Percentiles rank a stretch among this genome's conserved stretches.
phyloP scores from a whole-genome alignment of 495 filamentous ascomycete species.

The Chaetomidium leptoderma region DNA sequence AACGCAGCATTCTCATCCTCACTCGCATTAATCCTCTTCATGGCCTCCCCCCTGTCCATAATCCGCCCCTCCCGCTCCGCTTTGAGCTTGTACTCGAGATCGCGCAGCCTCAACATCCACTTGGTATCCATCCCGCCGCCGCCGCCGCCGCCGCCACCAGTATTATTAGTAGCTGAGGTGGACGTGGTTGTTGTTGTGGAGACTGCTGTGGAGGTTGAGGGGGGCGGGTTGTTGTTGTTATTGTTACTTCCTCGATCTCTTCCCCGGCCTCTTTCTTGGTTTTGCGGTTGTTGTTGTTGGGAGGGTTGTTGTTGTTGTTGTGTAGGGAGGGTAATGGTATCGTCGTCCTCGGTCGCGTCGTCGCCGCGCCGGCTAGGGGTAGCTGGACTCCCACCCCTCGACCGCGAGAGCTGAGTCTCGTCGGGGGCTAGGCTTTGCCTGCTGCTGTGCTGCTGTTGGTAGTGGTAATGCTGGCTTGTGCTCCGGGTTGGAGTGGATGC shows the following conservation, averaged over 20 bases:
- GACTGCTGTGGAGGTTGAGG: background rate
- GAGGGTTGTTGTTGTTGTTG: background rate
- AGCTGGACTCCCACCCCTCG: slow-evolving; percentile 12
- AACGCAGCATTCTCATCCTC: slow-evolving; percentile 72
- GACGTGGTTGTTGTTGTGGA: background rate
- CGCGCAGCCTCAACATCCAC: slow-evolving; percentile 79
- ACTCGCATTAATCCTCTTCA: slow-evolving; percentile 79
- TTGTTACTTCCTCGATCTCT: background rate
- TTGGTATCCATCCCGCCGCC: slow-evolving; percentile 50
- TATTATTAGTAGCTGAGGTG: background rate
- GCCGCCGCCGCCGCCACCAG: background rate
- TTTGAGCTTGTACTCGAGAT: slow-evolving; percentile 84
- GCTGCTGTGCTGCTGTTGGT: background rate
- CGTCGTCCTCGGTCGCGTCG: background rate
- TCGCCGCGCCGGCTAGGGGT: background rate
- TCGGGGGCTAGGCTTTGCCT: background rate
- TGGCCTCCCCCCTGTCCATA: slow-evolving; percentile 75
- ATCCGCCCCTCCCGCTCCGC: slow-evolving; percentile 83
- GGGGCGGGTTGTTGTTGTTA: background rate
- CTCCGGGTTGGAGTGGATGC: background rate
- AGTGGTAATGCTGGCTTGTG: background rate
- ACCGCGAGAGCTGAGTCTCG: slow-evolving; percentile 10
- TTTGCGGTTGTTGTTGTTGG: background rate
- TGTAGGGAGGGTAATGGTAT: slow-evolving; percentile 7
- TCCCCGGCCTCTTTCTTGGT: background rate